Base-by-base conservation (phyloP, 139 green algal species). In the Chlamydomonas eustigma region DNA sequence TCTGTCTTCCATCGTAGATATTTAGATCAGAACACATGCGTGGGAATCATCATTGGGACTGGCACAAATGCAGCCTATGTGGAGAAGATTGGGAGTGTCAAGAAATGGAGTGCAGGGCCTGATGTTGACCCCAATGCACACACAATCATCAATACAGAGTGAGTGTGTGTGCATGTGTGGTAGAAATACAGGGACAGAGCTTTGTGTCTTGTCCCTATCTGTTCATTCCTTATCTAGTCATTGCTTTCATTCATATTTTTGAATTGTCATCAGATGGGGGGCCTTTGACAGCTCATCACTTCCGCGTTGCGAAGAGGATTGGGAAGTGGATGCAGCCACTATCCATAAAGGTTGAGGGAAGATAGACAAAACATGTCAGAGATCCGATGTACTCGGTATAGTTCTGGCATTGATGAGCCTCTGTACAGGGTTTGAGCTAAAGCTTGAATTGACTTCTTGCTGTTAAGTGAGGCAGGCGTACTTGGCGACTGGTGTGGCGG, bases 11-110 rank as follows among this genome's bases (percentile, higher is more conserved):
- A n/a, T n/a, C n/a, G 44, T 66, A 80, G 85, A 37, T 97, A 95
- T 77, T 39, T 78, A 32, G 86, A 95, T 51, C 77, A 69, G 12
- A 71, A 84, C 77, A 89, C 87, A 5, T 68, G 84, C 72, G 72
- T 93, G 6, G 87, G 86, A 30, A 83, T 95, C 74, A 96, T 97
- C 39, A 74, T 97, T 33, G 93, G 92, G 63, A 97, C 93, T 25
- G 93, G 93, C 50, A 95, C 91, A 76, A 97, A 97, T 74, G 90
- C 86, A 0, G 88, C 85, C 73, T 96, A 96, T 71, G 77, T 95
- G 51, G 92, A 94, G 77, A 34, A 80, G 28, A 35, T 86, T 24
- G 25, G 67, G 22, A 6, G 34, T 28, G 39, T 92, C 37, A 39
- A 75, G 51, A 92, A 92, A 76, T 89, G 80, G 81, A 31, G n/a